phyloP scores from a whole-genome alignment of 2,329 filamentous ascomycete genomes.

The Calonectria pseudoturangicola region DNA sequence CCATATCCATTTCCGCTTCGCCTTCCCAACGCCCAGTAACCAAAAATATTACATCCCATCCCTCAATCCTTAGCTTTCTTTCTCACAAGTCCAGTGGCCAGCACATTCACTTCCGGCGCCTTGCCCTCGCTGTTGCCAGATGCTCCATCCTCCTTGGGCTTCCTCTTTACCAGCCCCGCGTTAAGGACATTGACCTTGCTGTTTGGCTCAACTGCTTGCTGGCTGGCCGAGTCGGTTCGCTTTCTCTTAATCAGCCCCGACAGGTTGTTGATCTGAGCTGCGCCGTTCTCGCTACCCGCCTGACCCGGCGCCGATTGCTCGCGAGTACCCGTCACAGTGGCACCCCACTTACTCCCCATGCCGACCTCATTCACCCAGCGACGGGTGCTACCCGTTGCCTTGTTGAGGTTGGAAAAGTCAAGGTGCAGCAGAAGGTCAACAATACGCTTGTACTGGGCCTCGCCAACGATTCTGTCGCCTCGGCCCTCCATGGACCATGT shows the following conservation, averaged over 20 bases:
- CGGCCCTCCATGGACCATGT: conserved; percentile 78
- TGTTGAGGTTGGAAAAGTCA: conserved; percentile 80
- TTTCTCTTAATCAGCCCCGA: conserved; percentile 70
- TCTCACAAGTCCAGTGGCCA: conserved; percentile 69
- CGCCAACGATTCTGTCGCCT: conserved; percentile 78
- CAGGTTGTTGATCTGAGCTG: conserved; percentile 65
- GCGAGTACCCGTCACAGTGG: conserved; percentile 68
- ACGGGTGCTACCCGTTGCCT: conserved; percentile 78
- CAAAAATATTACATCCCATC: conserved; percentile 31
- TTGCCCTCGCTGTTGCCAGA: conserved; percentile 31
- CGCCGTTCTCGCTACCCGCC: conserved; percentile 39
- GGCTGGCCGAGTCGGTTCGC: conserved; percentile 56
- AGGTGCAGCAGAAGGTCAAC: conserved; percentile 82
- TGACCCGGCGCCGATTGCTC: conserved; percentile 47
- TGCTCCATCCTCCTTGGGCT: conserved; percentile 65
- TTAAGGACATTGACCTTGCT: conserved; percentile 67
- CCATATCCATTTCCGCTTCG: not conserved
- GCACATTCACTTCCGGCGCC: conserved; percentile 64
- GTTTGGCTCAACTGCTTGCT: conserved; percentile 42
- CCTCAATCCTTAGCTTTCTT: conserved; percentile 72
- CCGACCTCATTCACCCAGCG: conserved; percentile 83
- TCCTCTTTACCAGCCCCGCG: conserved; percentile 71
- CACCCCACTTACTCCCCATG: conserved; percentile 71
- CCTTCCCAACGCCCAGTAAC: conserved; percentile 38
- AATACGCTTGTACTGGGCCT: conserved; percentile 79